Evolutionary conservation across 495 filamentous ascomycete species (phyloP).

Genomic region (Lineolata rhizophorae): DNA sequence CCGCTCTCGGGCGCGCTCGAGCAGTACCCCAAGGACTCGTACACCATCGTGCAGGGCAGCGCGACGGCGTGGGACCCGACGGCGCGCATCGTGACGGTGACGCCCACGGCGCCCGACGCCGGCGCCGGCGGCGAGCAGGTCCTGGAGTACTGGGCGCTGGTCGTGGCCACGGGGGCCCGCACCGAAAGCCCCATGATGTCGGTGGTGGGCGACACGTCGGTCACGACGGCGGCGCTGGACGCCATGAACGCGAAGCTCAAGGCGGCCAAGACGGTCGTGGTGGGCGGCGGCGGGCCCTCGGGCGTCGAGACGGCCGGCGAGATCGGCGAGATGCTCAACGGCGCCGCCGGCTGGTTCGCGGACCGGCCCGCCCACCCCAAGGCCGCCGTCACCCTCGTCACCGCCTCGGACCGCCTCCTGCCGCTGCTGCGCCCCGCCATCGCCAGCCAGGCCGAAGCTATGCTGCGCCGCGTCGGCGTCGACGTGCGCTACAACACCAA

Average conservation of each 20-base stretch:
- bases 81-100: slow-evolving; percentile 14
- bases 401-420: slow-evolving; percentile 22
- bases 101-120: slow-evolving; percentile 1
- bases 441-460: slow-evolving; percentile 19
- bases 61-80: slow-evolving; percentile 16
- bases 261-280: slow-evolving; percentile 28
- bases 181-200: slow-evolving; percentile 12
- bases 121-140: slow-evolving; percentile 2
- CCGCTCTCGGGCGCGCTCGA: slow-evolving; percentile 16
- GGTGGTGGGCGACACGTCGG: slow-evolving; percentile 12
- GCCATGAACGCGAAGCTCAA: slow-evolving; percentile 10
- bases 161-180: slow-evolving; percentile 19
- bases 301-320: slow-evolving; percentile 39
- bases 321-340: slow-evolving; percentile 17
- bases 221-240: slow-evolving; percentile 8
- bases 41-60: slow-evolving; percentile 19
- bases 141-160: slow-evolving; percentile 21
- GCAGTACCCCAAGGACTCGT: slow-evolving; percentile 12
- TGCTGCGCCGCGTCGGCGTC: slow-evolving; percentile 23
- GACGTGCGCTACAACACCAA: slow-evolving; percentile 20
- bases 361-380: slow-evolving; percentile 14
- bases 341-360: slow-evolving; percentile 7
- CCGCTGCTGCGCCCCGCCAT: slow-evolving; percentile 19
- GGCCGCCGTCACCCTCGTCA: slow-evolving; percentile 23
- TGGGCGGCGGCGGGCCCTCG: slow-evolving; percentile 41